Evolutionary conservation across 129 eudicot genomes (phyloP), one percentile per base, ranked within the genome.

Genomic region (Lactuca saligna): DNA sequence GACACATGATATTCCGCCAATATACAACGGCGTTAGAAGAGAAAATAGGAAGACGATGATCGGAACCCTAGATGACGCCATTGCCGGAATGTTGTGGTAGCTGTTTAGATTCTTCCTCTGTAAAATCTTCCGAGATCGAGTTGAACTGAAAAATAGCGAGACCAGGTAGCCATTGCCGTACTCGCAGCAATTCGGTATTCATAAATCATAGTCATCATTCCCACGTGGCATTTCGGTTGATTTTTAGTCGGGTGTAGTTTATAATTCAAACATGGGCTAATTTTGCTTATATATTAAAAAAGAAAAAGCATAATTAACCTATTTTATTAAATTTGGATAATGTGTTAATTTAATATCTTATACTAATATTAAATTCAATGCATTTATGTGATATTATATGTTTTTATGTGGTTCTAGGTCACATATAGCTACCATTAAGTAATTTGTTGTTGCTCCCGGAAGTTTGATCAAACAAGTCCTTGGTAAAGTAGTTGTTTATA

Each of bases 51-150:
- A 54, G 65, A 73, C 8, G 49, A 37, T 56, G 55, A 66, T 48
- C 73, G 57, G 70, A 65, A 73, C 20, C 76, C 61, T 68, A 54
- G 72, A 53, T 8, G 42, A 73, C 50, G 75, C 76, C 79, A 79
- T 81, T 34, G 66, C 16, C 67, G 70, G 16, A 60, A 41, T 3
- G 66, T 61, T 61, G 32, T 3, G 29, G 29, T 25, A 25, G 13
- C 8, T 14, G 57, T 25, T n/a, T 49, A 3, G 15, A 14, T 4
- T 49, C 39, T 61, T 37, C 13, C n/a, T 11, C 31, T 50, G 71
- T 3, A 31, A 31, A 11, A n/a, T 65, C 44, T 29, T 44, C 39
- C 2, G 39, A 44, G 70, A 48, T 32, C n/a, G 33, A 50, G 61
- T 51, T 48, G 48, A 66, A 60, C 59, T 66, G 62, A 49, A 49